Base-by-base conservation (phyloP, 805 yeast species). In the Pichia rugopelliculosa region DNA sequence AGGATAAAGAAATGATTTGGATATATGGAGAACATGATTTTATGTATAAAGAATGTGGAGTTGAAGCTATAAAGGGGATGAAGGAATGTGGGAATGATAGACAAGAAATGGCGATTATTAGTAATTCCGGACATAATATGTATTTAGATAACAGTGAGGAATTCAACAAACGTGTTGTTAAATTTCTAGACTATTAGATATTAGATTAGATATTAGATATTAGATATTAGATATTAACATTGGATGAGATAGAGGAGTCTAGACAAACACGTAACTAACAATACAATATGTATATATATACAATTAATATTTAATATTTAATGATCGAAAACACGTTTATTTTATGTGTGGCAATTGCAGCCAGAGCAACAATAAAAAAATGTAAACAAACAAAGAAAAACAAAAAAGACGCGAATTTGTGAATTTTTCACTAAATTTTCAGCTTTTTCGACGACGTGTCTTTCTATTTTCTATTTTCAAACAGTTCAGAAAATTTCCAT, bases 1-100 rank as follows among this genome's bases (percentile, higher is more conserved):
- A 67, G 7, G 61, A 60, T 3, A 55, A 60, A 44, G 40, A 52
- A 7, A 67, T 74, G 2, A 60, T 79, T 54, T 67, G 79, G 61
- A 57, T 76, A 9, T 86, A 84, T 60, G 95, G 93, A 0, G 76
- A 80, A 53, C 77, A 71, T 53, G 95, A 86, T 59, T 85, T 86
- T 72, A 85, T 84, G 93, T 80, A 77, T 54, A 73, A 70, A 30
- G 74, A 73, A 33, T 82, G 84, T 25, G 89, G 88, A 5, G 56
- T 62, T 20, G 70, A 71, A 23, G 73, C 72, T 39, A 67, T 62
- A 2, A 55, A 65, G 17, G 53, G 57, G 42, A 52, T 64, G 24
- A 51, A 59, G 17, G 41, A 36, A 11, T 41, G 44, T 12, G 40
- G 37, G 5, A 45, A 48, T 8, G n/a, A 34, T 9, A 51, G 62